Evolutionary conservation across 225 moss, liverwort and hornwort genomes (phyloP).

Genomic region (Polytrichum commune): DNA sequence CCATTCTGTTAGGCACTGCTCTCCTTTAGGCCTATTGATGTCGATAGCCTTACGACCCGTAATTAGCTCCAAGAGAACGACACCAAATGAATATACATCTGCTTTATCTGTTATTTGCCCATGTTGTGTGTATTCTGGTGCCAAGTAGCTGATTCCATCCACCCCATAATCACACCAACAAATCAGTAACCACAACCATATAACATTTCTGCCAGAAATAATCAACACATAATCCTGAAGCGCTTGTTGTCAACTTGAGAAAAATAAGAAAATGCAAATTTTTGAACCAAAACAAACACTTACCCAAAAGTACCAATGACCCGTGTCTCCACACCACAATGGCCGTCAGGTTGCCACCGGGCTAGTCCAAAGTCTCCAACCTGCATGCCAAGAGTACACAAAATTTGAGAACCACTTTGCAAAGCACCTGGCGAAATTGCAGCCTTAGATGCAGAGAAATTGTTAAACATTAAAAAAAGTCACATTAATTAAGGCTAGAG

Average conservation of each 20-base stretch:
- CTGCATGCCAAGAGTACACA: slow-evolving; percentile 19
- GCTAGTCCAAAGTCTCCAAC: slow-evolving; percentile 76
- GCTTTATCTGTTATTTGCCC: slow-evolving; percentile 78
- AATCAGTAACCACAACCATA: background rate
- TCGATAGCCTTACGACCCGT: slow-evolving; percentile 89
- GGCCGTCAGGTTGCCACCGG: slow-evolving; percentile 76
- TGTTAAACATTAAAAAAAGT: no score
- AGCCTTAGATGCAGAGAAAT: no score
- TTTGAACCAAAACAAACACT: slow-evolving; percentile 1
- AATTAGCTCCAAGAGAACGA: slow-evolving; percentile 82
- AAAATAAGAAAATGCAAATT: background rate
- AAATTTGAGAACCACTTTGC: background rate
- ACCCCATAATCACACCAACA: slow-evolving; percentile 6
- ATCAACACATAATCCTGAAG: background rate
- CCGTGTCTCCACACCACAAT: slow-evolving; percentile 63
- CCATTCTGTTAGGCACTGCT: slow-evolving; percentile 78
- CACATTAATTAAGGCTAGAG: background rate
- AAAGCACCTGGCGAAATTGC: background rate
- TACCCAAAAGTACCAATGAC: slow-evolving; percentile 80
- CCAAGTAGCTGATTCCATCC: slow-evolving; percentile 50
- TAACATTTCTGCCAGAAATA: no score
- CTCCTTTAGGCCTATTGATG: slow-evolving; percentile 52
- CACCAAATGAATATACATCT: slow-evolving; percentile 81
- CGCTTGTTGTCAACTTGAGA: background rate
- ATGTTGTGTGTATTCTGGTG: slow-evolving; percentile 76